These are phyloP conservation scores for Chlorella sp. DNA, from an alignment of 139 green algal species.

Conservation along the genomic window DNA sequence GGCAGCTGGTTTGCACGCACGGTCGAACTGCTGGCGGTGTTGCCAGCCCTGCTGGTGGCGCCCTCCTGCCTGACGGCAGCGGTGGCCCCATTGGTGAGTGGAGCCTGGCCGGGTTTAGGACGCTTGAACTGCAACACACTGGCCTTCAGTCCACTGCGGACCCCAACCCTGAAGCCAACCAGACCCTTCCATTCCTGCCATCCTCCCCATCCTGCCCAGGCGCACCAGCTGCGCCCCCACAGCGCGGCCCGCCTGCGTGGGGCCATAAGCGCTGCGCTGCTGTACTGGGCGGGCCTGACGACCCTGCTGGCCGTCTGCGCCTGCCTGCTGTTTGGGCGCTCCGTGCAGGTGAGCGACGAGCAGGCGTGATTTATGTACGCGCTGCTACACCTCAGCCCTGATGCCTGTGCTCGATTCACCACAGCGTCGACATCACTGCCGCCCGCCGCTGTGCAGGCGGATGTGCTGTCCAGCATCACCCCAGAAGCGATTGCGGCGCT, in stretches of 20 bases:
- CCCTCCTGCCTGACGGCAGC: not conserved
- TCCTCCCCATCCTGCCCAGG: not conserved
- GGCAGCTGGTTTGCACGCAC: not conserved
- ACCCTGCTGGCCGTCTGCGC: conserved; percentile 5
- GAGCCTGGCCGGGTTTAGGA: not conserved
- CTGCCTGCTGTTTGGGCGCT: conserved; percentile 19
- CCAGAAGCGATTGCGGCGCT: not conserved
- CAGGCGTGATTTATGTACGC: not conserved
- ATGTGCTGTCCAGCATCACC: conserved; percentile 6
- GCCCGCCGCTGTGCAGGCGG: not conserved
- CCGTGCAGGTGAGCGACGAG: not conserved
- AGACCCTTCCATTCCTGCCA: not conserved
- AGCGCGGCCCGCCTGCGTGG: not conserved
- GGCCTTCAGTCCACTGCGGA: not conserved
- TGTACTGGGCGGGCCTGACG: not conserved
- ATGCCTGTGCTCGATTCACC: not conserved
- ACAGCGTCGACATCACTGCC: not conserved
- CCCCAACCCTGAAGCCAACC: too few species aligned
- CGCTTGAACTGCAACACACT: not conserved
- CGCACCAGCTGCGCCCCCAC: not conserved
- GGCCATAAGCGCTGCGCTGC: not conserved
- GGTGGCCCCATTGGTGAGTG: not conserved
- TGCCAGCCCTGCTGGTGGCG: not conserved
- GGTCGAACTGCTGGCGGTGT: not conserved
- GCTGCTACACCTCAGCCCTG: not conserved